These are phyloP conservation scores for Ustilago cynodontis DNA, from an alignment of 1,284 basidiomycete species.

Conservation along the genomic window DNA sequence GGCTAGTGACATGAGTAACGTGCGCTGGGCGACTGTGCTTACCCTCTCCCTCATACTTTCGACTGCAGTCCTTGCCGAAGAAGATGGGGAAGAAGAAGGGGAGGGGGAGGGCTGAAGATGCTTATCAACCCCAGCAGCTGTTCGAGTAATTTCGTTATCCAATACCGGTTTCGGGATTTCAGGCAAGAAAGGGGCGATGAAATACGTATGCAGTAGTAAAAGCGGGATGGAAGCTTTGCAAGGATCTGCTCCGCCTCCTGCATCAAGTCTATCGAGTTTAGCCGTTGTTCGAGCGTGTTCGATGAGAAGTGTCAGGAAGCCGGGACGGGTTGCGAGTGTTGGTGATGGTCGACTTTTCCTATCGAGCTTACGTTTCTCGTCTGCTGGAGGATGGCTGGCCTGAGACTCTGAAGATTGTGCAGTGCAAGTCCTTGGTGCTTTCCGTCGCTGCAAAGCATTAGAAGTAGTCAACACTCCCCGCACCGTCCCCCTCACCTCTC, in stretches of 20 bases:
- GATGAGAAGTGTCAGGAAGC: conserved; percentile 57
- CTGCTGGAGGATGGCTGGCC: neutral
- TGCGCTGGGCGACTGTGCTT: conserved; percentile 37
- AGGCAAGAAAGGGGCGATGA: conserved; percentile 59
- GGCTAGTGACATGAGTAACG: conserved; percentile 43
- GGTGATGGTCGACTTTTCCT: conserved; percentile 9
- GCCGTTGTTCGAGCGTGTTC: conserved; percentile 49
- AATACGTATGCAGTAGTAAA: conserved; percentile 60
- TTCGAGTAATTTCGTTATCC: conserved; percentile 31
- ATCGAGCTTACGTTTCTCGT: neutral
- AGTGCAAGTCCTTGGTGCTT: neutral
- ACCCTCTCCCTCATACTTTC: conserved; percentile 17
- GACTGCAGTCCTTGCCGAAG: neutral
- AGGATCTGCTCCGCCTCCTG: conserved; percentile 21
- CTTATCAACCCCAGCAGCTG: conserved; percentile 33
- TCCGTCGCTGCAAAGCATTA: conserved; percentile 13
- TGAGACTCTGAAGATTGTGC: no score
- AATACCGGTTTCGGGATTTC: conserved; percentile 37
- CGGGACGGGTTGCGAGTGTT: conserved; percentile 47
- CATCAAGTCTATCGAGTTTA: conserved; percentile 30
- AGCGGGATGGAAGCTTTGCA: conserved; percentile 47
- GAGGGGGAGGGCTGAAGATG: conserved; percentile 17
- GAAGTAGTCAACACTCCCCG: conserved; percentile 32
- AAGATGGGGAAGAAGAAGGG: neutral
- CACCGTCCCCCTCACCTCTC: conserved; percentile 12